Base-by-base conservation (phyloP, 2,329 filamentous ascomycete species). In the Pseudodiploospora longispora region DNA sequence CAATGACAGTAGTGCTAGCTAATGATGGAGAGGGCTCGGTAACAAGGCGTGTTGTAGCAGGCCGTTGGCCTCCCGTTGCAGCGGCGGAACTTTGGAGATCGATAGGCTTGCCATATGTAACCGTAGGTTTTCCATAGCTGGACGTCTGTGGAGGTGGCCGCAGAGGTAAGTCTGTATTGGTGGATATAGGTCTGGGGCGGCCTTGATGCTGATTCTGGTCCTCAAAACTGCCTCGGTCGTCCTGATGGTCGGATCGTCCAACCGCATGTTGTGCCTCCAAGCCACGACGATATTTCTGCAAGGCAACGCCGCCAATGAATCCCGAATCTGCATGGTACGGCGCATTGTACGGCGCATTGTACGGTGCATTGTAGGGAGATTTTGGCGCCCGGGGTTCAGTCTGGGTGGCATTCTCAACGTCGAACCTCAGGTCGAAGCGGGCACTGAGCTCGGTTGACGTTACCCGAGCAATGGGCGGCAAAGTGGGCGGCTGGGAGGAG, bases 281-380 rank as follows among this genome's bases (percentile, higher is more conserved):
- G 10, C 66, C 67, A 36, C 68, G 66, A 19, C 69, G 69, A 38
- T 73, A 72, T 38, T 78, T 76, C 50, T 67, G 63, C 46, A 79
- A 58, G 4, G 75, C 74, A 9, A 76, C 59, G 3, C 76, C 76
- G 10, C 76, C 76, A 40, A 80, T 72, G 52, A 80, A 80, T 9
- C 71, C 65, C 1, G 67, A 65, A 27, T 66, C 62, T 6, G 59
- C 58, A 44, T 34, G 32, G 32, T 34, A 34, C 19, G 19, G 19
- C 19, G 19, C 19, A 19, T 19, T 19, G 32, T 34, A 34, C 19
- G 19, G 19, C 19, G 19, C 19, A 19, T 19, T 19, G 19, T 19
- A 19, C 19, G 19, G 19, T 19, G 19, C 37, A 29, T 58, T 61
- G 40, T 59, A 66, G 41, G 68, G 59, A 30, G 61, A 56, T 41